Conservation (phyloP, 768 basidiomycete genomes). For the Mycena alexandri region DNA sequence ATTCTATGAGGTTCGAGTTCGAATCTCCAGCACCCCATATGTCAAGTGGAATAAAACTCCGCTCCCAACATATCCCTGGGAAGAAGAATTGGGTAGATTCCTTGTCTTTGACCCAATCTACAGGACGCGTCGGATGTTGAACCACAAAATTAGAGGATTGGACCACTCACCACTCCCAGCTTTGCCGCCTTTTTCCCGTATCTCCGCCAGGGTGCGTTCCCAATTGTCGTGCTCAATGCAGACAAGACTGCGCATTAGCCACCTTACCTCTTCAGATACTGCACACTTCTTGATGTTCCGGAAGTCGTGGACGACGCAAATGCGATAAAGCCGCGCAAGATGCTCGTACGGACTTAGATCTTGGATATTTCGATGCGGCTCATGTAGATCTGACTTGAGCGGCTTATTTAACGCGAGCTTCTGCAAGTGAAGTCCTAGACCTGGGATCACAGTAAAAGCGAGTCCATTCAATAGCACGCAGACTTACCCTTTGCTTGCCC, state of each 20-base stretch:
- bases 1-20: constrained; percentile 17
- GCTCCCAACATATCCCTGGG: constrained; percentile 10
- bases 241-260: background rate
- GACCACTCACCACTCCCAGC: background rate
- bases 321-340: constrained; percentile 3
- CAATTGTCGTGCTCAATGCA: constrained; percentile 7
- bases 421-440: too few relatives aligned
- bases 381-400: too few relatives aligned
- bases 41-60: too few relatives aligned
- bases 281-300: too few relatives aligned
- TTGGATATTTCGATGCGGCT: too few relatives aligned
- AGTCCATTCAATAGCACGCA: too few relatives aligned
- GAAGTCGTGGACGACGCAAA: too few relatives aligned
- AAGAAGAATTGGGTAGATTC: background rate
- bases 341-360: too few relatives aligned
- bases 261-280: constrained; percentile 10
- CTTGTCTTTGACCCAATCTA: constrained; percentile 17
- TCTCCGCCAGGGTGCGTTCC: background rate
- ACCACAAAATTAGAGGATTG: background rate
- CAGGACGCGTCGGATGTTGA: background rate
- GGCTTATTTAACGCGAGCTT: too few relatives aligned
- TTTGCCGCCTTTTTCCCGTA: constrained; percentile 4
- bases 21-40: constrained; percentile 20
- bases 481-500: too few relatives aligned
- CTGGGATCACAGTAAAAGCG: too few relatives aligned